phyloP scores from a whole-genome alignment of 495 filamentous ascomycete genomes.

The Patellaria atrata region DNA sequence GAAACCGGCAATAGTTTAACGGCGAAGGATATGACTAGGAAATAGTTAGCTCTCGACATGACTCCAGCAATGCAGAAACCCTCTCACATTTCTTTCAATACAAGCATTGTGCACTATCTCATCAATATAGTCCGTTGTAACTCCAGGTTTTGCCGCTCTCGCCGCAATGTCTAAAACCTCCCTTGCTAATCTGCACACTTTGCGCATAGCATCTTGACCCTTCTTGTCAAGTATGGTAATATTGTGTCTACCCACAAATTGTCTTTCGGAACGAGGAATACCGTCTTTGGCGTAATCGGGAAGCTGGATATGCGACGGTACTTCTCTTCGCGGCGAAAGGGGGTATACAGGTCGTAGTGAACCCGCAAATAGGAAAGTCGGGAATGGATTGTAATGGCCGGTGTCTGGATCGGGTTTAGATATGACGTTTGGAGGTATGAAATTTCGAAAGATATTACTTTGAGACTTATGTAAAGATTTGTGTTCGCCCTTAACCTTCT shows the following conservation, averaged over 20 bases:
- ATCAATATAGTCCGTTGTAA: slow-evolving; percentile 94
- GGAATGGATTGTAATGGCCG: slow-evolving; percentile 81
- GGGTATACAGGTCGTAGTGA: slow-evolving; percentile 78
- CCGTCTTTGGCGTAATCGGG: slow-evolving; percentile 80
- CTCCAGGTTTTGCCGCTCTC: slow-evolving; percentile 61
- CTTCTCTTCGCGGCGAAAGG: slow-evolving; percentile 52
- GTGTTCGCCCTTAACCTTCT: slow-evolving; percentile 52
- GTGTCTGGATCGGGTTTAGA: slow-evolving; percentile 85
- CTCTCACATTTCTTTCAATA: slow-evolving; percentile 71
- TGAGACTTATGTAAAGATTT: slow-evolving; percentile 72
- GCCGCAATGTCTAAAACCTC: slow-evolving; percentile 92
- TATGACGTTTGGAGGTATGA: slow-evolving; percentile 58
- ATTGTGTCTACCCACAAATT: slow-evolving; percentile 56
- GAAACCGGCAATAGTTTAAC: slow-evolving; percentile 90
- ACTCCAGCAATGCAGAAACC: slow-evolving; percentile 1
- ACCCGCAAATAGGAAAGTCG: slow-evolving; percentile 68
- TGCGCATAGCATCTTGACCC: slow-evolving; percentile 79
- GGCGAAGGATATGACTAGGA: slow-evolving; percentile 85
- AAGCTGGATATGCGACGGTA: slow-evolving; percentile 68
- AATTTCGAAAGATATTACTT: slow-evolving; percentile 58
- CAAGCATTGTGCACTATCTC: slow-evolving; percentile 93
- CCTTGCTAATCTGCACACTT: slow-evolving; percentile 73
- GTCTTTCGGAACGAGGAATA: slow-evolving; percentile 64
- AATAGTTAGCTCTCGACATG: slow-evolving; percentile 1
- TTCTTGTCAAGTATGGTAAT: slow-evolving; percentile 67